Percentiles rank a stretch among this genome's conserved stretches.
Evolutionary conservation across 1,139 yeast genomes (phyloP).

Genomic region (Candida tropicalis): DNA sequence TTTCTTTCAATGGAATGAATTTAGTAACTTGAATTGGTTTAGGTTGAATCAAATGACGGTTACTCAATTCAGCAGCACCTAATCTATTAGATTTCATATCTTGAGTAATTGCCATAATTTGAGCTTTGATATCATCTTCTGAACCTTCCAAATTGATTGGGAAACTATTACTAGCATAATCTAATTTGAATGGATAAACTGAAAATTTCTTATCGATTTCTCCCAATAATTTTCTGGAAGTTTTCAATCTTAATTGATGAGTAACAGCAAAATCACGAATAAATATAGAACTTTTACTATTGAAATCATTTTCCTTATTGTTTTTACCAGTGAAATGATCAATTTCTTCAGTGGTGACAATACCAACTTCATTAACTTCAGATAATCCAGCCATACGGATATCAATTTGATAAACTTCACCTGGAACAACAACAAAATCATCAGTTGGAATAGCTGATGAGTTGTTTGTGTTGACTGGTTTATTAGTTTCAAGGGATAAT

Average conservation of each 20-base stretch:
- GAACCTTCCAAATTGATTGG: constrained; percentile 47
- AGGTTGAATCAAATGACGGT: constrained; percentile 77
- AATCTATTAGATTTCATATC: constrained; percentile 65
- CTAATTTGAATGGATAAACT: constrained; percentile 88
- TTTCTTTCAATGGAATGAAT: constrained; percentile 67
- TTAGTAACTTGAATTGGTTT: constrained; percentile 74
- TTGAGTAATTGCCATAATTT: constrained; percentile 44
- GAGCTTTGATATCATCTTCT: constrained; percentile 37
- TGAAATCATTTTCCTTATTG: constrained; percentile 47
- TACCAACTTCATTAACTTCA: constrained; percentile 57
- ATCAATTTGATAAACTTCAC: constrained; percentile 88
- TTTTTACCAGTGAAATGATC: constrained; percentile 67
- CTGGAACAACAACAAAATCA: constrained; percentile 70
- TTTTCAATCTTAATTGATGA: constrained; percentile 74
- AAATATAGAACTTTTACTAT: constrained; percentile 70
- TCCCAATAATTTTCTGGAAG: constrained; percentile 71
- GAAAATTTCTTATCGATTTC: constrained; percentile 74
- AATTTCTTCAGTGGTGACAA: constrained; percentile 65
- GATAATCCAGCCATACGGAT: constrained; percentile 74
- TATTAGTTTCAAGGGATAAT: constrained; percentile 25
- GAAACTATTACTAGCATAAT: constrained; percentile 61
- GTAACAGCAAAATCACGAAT: constrained; percentile 83
- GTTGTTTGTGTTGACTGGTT: constrained; percentile 24
- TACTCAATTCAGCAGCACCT: constrained; percentile 80
- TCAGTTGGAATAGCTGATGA: constrained; percentile 68